These are phyloP conservation scores for Chaetomium sp. DNA, from an alignment of 2,329 filamentous ascomycete genomes.

Conservation along the genomic window DNA sequence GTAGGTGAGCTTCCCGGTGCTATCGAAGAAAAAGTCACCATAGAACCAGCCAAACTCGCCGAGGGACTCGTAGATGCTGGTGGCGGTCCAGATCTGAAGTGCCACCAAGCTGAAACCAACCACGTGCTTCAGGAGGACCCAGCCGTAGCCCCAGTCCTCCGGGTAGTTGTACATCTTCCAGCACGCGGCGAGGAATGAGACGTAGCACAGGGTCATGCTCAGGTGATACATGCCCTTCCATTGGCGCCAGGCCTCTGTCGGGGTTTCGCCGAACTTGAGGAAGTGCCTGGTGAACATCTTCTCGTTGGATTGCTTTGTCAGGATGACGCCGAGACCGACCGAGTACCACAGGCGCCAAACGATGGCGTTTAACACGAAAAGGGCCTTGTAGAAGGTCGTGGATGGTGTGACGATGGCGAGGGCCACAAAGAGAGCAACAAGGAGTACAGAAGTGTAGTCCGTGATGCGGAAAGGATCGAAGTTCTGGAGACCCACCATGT, in stretches of 20 bases:
- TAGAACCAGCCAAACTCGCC: conserved; percentile 99
- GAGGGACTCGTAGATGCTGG: conserved; percentile 91
- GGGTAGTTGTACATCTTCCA: conserved; percentile 97
- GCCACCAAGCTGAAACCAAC: conserved; percentile 78
- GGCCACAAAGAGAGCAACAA: conserved; percentile 73
- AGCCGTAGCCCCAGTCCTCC: conserved; percentile 81
- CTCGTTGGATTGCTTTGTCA: conserved; percentile 81
- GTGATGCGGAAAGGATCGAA: conserved; percentile 86
- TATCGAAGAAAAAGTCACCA: conserved; percentile 97
- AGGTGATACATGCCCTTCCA: conserved; percentile 97
- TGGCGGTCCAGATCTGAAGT: conserved; percentile 88
- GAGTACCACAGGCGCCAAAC: conserved; percentile 91
- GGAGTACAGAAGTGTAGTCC: conserved; percentile 76
- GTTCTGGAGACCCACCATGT: conserved; percentile 79
- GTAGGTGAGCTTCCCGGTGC: conserved; percentile 85
- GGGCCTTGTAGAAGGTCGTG: conserved; percentile 70
- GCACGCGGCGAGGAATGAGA: conserved; percentile 83
- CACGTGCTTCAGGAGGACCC: conserved; percentile 83
- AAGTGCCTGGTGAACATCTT: conserved; percentile 98
- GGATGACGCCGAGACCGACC: conserved; percentile 79
- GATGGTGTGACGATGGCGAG: conserved; percentile 76
- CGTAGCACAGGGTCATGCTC: conserved; percentile 86
- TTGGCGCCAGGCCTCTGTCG: conserved; percentile 91
- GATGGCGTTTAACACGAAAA: conserved; percentile 81
- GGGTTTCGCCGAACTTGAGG: conserved; percentile 90